Evolutionary conservation across 371 early-diverging fungal species (phyloP), one percentile per base, ranked within the genome.

Genomic region (Mucor racemosus): DNA sequence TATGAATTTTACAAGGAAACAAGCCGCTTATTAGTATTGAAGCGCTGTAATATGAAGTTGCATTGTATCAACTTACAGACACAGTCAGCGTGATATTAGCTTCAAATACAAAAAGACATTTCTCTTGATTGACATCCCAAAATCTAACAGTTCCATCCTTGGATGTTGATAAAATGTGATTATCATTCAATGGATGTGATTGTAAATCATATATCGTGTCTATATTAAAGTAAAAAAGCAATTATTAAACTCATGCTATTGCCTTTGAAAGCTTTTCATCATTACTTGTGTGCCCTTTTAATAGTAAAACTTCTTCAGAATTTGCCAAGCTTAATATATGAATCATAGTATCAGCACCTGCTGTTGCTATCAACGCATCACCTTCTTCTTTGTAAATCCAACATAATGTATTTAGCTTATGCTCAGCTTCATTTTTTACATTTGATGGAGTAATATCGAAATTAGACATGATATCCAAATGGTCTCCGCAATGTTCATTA

Each of bases 401-500:
- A 68, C 92, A 91, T 62, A 88, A 87, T 0, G 92, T 86, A 48
- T 78, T 44, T 64, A 88, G 67, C 59, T 81, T 80, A 77, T 86
- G 60, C 31, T 58, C 67, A 15, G 33, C 21, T 21, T 75, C 74
- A 19, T 73, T 76, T 33, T 76, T 70, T 17, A 15, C 42, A n/a
- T 50, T 11, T n/a, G 75, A 62, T 19, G 67, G 58, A 15, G 78
- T 76, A 19, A 92, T 71, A 55, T 88, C 84, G 69, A 89, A 95
- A 69, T 95, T 92, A 8, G 94, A 93, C 92, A 95, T 94, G 66
- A 95, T 91, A 73, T 95, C 95, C 71, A 95, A 77, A 65, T 95
- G 95, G 64, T 94, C 94, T 13, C 94, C 95, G 63, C 93, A 93
- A 70, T 95, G 94, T 75, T 94, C 94, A 76, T 95, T 95, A 73